phyloP scores from a whole-genome alignment of 768 basidiomycete genomes.

The Tricholoma flavovirens region DNA sequence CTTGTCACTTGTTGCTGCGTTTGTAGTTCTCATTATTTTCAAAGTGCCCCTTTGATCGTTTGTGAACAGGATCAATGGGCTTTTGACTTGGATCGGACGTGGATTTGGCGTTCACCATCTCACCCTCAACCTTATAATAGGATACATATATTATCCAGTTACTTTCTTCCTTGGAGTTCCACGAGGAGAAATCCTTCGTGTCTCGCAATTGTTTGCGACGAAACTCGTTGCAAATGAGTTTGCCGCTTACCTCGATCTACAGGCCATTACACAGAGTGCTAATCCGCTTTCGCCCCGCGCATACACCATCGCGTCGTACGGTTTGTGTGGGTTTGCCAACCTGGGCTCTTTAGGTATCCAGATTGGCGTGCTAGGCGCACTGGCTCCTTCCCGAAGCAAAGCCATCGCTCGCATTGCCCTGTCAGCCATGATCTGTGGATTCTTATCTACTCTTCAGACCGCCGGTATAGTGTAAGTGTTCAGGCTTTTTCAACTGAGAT shows the following conservation, averaged over 20 bases:
- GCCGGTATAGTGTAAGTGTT: slow-evolving; percentile 25
- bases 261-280: slow-evolving; percentile 36
- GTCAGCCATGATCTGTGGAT: slow-evolving; percentile 39
- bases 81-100: slow-evolving; percentile 84
- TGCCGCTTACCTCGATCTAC: slow-evolving; percentile 63
- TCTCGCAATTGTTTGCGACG: slow-evolving; percentile 76
- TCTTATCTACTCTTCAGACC: slow-evolving; percentile 30
- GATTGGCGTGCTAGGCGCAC: slow-evolving; percentile 41
- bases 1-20: slow-evolving; percentile 69
- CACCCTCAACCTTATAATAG: slow-evolving; percentile 78
- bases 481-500: neutral
- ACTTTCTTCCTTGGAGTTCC: slow-evolving; percentile 81
- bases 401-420: slow-evolving; percentile 64
- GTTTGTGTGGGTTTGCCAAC: slow-evolving; percentile 90
- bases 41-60: neutral
- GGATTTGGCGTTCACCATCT: slow-evolving; percentile 80
- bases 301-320: slow-evolving; percentile 80
- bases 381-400: slow-evolving; percentile 51
- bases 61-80: slow-evolving; percentile 58
- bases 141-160: slow-evolving; percentile 86
- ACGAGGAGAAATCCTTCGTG: slow-evolving; percentile 70
- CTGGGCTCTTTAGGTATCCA: slow-evolving; percentile 83
- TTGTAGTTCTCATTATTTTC: slow-evolving; percentile 12
- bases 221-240: slow-evolving; percentile 90
- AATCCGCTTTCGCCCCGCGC: slow-evolving; percentile 65